Evolutionary conservation across 2,329 filamentous ascomycete genomes (phyloP).

Genomic region (Grosmannia huntii): DNA sequence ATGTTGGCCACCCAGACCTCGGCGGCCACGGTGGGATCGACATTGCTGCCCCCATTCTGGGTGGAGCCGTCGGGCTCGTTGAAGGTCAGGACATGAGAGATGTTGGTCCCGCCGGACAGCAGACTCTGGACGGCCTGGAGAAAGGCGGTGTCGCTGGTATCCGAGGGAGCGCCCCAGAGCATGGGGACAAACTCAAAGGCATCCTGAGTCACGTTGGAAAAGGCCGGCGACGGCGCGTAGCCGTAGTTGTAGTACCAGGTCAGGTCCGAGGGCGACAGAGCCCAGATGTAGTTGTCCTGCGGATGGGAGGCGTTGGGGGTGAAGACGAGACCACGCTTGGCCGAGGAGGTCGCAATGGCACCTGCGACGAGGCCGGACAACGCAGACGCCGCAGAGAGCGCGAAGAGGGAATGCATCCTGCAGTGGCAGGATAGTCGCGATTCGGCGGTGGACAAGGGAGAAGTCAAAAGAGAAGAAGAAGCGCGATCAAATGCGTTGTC

Average conservation of each 20-base stretch:
- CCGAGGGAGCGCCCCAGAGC: constrained; percentile 53
- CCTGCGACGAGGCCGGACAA: not conserved
- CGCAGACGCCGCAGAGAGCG: not conserved
- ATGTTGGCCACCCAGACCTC: constrained; percentile 59
- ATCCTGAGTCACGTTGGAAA: constrained; percentile 32
- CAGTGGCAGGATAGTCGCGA: not conserved
- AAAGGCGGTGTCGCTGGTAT: constrained; percentile 44
- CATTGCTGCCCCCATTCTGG: constrained; percentile 46
- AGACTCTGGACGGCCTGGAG: constrained; percentile 42
- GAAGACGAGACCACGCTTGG: constrained; percentile 64
- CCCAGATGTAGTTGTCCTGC: constrained; percentile 55
- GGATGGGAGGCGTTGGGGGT: constrained; percentile 42
- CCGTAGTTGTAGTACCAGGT: constrained; percentile 83
- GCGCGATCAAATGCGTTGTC: not conserved
- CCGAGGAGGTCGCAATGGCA: constrained; percentile 20
- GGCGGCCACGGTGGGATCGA: constrained; percentile 49
- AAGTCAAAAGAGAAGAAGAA: not conserved
- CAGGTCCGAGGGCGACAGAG: constrained; percentile 39
- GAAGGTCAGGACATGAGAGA: constrained; percentile 59
- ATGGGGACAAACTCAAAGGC: constrained; percentile 67
- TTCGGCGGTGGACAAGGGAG: not conserved
- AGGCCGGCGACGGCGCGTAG: constrained; percentile 39
- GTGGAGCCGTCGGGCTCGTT: constrained; percentile 61
- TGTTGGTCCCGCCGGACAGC: constrained; percentile 39
- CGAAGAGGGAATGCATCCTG: not conserved